Conservation (phyloP, 768 basidiomycete species). For the Termitomyces sp. region DNA sequence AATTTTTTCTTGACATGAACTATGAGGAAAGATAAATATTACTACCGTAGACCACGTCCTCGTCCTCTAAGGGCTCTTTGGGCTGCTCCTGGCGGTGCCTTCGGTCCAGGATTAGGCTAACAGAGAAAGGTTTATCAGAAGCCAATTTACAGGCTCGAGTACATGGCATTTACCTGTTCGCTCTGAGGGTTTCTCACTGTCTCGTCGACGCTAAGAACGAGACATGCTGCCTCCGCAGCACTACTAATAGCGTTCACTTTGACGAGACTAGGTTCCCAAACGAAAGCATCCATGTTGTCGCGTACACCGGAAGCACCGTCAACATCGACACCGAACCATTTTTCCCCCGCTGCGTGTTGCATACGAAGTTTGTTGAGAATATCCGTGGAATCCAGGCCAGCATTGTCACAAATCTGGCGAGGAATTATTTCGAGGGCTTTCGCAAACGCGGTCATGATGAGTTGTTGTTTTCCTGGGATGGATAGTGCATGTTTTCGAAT, state of each 20-base stretch:
- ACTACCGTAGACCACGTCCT: conserved; percentile 72
- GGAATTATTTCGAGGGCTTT: conserved; percentile 98
- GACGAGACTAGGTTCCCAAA: conserved; percentile 97
- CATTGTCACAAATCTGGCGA: conserved; percentile 97
- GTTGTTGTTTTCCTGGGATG: conserved; percentile 93
- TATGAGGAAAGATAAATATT: neutral
- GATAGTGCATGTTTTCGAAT: conserved; percentile 88
- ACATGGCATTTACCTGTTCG: conserved; percentile 62
- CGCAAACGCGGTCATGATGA: conserved; percentile 93
- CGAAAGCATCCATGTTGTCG: conserved; percentile 96
- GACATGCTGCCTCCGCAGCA: conserved; percentile 92
- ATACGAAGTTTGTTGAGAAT: conserved; percentile 96
- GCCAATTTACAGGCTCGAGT: neutral
- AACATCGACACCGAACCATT: conserved; percentile 94
- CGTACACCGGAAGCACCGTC: conserved; percentile 86
- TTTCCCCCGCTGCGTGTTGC: conserved; percentile 87
- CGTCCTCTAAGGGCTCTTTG: conserved; percentile 83
- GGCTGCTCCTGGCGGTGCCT: conserved; percentile 88
- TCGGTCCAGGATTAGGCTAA: conserved; percentile 81
- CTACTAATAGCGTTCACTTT: conserved; percentile 95
- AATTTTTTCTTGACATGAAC: neutral
- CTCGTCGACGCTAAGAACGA: conserved; percentile 96
- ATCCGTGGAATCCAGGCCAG: conserved; percentile 96
- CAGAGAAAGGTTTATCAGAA: conserved; percentile 17
- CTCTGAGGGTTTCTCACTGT: conserved; percentile 95